These are phyloP conservation scores for Scalesia atractyloides DNA, from an alignment of 129 eudicot species.

Conservation along the genomic window DNA sequence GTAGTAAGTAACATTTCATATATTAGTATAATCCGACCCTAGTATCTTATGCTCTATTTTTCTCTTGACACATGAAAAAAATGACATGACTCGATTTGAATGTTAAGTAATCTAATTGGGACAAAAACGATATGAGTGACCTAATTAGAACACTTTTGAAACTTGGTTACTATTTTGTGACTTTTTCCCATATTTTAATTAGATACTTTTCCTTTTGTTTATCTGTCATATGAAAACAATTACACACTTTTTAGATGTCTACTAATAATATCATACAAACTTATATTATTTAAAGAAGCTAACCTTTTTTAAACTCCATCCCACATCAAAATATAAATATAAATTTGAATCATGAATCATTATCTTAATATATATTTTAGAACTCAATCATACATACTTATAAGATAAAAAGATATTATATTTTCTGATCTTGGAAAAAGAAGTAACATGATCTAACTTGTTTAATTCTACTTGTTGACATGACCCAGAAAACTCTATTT, in stretches of 20 bases:
- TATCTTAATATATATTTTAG: not conserved
- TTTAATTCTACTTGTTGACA: slow-evolving; percentile 17
- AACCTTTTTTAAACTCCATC: not conserved
- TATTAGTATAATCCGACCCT: too few relatives aligned
- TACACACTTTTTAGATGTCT: not conserved
- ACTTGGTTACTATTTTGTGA: too few relatives aligned
- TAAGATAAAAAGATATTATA: not conserved
- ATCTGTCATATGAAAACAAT: not conserved
- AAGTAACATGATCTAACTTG: slow-evolving; percentile 14
- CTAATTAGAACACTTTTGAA: too few relatives aligned
- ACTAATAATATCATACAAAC: not conserved
- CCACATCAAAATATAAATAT: not conserved
- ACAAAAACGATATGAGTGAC: too few relatives aligned
- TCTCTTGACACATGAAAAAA: too few relatives aligned
- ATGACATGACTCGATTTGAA: too few relatives aligned
- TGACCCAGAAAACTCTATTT: not conserved
- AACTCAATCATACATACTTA: not conserved
- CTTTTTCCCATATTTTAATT: slow-evolving; percentile 23
- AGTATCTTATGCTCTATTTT: too few relatives aligned
- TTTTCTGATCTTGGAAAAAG: not conserved
- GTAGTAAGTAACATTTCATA: too few relatives aligned
- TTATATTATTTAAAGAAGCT: not conserved
- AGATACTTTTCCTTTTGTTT: not conserved
- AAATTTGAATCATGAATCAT: not conserved
- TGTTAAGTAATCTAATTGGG: too few relatives aligned